These are phyloP conservation scores for Penstemon davidsonii DNA, from an alignment of 257 asterid species.

Conservation along the genomic window DNA sequence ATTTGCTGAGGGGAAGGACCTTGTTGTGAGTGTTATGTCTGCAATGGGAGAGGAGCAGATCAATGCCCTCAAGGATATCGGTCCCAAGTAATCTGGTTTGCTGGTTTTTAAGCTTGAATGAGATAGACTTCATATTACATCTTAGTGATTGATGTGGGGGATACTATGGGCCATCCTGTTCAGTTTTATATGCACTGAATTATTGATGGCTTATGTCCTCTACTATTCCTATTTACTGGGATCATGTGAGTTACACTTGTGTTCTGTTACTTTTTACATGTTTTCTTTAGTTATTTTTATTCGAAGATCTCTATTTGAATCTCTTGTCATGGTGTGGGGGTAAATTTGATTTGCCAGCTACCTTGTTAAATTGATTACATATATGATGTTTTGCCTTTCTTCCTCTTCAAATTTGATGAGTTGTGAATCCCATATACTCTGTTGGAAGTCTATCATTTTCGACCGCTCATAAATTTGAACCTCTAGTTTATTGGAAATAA, in stretches of 20 bases:
- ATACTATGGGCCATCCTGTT: not conserved
- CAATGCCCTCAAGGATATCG: conserved; percentile 78
- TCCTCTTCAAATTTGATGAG: not conserved
- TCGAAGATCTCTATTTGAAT: not conserved
- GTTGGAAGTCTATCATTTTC: not conserved
- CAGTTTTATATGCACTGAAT: not conserved
- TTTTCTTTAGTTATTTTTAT: not conserved
- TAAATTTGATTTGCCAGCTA: conserved; percentile 17
- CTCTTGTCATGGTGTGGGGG: not conserved
- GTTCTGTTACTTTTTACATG: not conserved
- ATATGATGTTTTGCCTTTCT: not conserved
- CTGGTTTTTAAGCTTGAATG: not conserved
- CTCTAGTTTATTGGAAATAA: no score
- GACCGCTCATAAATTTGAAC: not conserved
- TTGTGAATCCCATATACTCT: not conserved
- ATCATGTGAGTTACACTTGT: not conserved
- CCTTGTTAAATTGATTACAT: not conserved
- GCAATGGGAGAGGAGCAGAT: conserved; percentile 99
- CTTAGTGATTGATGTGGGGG: conserved; percentile 21
- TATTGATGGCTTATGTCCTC: conserved; percentile 9
- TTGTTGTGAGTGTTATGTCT: conserved; percentile 88
- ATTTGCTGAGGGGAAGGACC: conserved; percentile 82
- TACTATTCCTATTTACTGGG: conserved; percentile 11
- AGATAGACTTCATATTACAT: conserved; percentile 10
- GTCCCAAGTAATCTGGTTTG: conserved; percentile 42